phyloP scores from a whole-genome alignment of 495 filamentous ascomycete species.

The Talaromyces wortmannii region DNA sequence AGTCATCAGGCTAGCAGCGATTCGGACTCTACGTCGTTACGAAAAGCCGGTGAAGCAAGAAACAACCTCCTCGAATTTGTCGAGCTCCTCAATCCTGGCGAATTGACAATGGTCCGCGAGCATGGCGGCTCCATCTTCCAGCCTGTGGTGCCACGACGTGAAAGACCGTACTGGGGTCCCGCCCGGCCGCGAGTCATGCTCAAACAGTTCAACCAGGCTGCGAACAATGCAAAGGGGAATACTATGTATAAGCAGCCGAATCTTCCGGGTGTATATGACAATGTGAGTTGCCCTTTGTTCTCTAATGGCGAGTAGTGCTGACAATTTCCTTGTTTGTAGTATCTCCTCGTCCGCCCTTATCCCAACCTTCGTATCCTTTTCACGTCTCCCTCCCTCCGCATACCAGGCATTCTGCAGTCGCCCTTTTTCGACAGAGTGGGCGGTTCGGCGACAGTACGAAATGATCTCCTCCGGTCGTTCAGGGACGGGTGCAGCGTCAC shows the following conservation, averaged over 20 bases:
- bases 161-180: slow-evolving; percentile 3
- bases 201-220: slow-evolving; percentile 15
- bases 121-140: slow-evolving; percentile 27
- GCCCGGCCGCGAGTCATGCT: slow-evolving; percentile 9
- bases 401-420: slow-evolving; percentile 54
- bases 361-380: slow-evolving; percentile 60
- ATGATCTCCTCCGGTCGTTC: slow-evolving; percentile 49
- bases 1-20: not conserved
- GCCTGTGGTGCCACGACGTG: slow-evolving; percentile 15
- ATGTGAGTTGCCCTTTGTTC: slow-evolving; percentile 19
- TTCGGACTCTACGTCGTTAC: slow-evolving; percentile 8
- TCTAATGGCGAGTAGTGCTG: not conserved
- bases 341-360: slow-evolving; percentile 54
- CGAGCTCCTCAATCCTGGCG: slow-evolving; percentile 50
- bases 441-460: slow-evolving; percentile 41
- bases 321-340: slow-evolving; percentile 25
- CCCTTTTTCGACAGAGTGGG: slow-evolving; percentile 53
- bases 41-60: slow-evolving; percentile 13
- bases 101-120: slow-evolving; percentile 41
- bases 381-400: slow-evolving; percentile 53
- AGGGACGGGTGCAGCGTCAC: slow-evolving; percentile 55
- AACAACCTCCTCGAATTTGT: slow-evolving; percentile 46
- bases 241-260: not conserved
- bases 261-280: slow-evolving; percentile 34
- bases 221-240: slow-evolving; percentile 2